Percentiles rank a stretch among this genome's conserved stretches.
These are phyloP conservation scores for Beauveria asiatica DNA, from an alignment of 2,329 filamentous ascomycete species.

Conservation along the genomic window DNA sequence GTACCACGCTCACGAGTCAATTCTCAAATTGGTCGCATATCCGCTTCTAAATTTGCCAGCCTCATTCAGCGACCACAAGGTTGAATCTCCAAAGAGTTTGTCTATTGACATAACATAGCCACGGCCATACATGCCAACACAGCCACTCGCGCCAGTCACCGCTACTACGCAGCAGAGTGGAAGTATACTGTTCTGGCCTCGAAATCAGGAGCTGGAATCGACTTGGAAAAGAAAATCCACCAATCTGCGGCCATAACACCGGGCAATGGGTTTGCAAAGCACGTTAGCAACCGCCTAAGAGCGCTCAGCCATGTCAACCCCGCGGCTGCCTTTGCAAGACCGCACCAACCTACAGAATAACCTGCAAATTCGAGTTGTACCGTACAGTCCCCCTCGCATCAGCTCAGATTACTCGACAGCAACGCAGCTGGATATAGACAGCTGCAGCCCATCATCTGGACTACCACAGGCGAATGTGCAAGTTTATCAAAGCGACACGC, in stretches of 20 bases:
- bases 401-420: conserved; percentile 22
- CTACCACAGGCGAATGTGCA: background rate
- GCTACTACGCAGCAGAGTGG: background rate
- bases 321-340: conserved; percentile 3
- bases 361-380: conserved; percentile 29
- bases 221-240: background rate
- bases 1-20: background rate
- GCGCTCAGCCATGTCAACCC: conserved; percentile 10
- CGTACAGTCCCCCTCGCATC: conserved; percentile 30
- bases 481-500: conserved; percentile 4
- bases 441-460: background rate
- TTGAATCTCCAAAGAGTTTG: background rate
- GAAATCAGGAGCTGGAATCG: background rate
- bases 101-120: background rate
- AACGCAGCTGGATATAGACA: background rate
- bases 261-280: background rate
- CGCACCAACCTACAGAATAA: conserved; percentile 12
- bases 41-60: no score
- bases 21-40: background rate
- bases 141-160: background rate
- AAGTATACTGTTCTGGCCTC: background rate
- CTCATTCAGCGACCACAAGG: background rate
- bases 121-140: no score
- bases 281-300: background rate
- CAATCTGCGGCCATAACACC: background rate